Conservation (phyloP, 257 asterid genomes). For the Craterostigma plantagineum region DNA sequence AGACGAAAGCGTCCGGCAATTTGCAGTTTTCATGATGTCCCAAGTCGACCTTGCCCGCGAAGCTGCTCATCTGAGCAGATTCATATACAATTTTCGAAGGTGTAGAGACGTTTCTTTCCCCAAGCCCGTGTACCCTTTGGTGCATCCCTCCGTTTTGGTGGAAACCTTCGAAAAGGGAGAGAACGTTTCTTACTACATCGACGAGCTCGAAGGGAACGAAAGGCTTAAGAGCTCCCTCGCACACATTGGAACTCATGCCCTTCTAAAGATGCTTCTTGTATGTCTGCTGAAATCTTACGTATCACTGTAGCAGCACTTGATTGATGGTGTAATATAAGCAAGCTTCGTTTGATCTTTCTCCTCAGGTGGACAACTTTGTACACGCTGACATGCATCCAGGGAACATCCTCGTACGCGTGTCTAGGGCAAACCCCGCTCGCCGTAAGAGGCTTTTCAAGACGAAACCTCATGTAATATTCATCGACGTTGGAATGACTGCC, state of each 20-base stretch:
- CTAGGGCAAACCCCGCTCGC: constrained; percentile 25
- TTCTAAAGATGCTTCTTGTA: constrained; percentile 85
- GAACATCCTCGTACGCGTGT: constrained; percentile 59
- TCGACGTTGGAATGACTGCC: constrained; percentile 85
- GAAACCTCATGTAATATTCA: constrained; percentile 60
- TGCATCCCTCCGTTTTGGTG: constrained; percentile 84
- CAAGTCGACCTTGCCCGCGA: constrained; percentile 87
- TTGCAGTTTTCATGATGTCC: constrained; percentile 81
- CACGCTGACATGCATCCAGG: constrained; percentile 93
- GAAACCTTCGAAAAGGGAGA: constrained; percentile 86
- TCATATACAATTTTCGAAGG: constrained; percentile 66
- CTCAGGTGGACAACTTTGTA: constrained; percentile 69
- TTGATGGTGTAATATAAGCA: too few species aligned
- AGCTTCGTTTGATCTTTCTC: constrained; percentile 3
- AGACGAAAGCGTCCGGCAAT: constrained; percentile 76
- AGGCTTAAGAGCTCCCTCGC: constrained; percentile 65
- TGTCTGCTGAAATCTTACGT: background rate
- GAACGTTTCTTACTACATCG: constrained; percentile 58
- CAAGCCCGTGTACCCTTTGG: constrained; percentile 77
- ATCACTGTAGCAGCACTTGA: too few species aligned
- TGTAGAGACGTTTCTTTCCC: constrained; percentile 86
- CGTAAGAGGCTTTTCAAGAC: constrained; percentile 34
- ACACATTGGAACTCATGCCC: constrained; percentile 81
- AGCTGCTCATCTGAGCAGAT: constrained; percentile 83
- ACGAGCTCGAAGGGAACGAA: constrained; percentile 44